phyloP scores from a whole-genome alignment of 768 basidiomycete species.

The Suillus occidentalis region DNA sequence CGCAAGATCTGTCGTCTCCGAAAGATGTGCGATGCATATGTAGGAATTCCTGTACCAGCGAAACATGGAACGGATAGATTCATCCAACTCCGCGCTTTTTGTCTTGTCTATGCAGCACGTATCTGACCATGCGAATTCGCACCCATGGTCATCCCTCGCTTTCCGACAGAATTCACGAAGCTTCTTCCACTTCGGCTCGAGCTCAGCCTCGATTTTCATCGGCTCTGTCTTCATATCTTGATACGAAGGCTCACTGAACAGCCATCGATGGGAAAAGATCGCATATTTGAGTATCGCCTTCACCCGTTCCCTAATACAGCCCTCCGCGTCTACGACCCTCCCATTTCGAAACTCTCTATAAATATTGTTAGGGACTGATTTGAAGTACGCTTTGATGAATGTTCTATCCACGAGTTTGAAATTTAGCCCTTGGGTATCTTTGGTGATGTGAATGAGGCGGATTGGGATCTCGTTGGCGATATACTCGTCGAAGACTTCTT shows the following conservation, averaged over 20 bases:
- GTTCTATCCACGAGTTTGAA: background rate
- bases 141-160: constrained; percentile 1
- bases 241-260: background rate
- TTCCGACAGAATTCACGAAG: constrained; percentile 9
- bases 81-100: constrained; percentile 20
- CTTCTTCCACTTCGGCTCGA: constrained; percentile 4
- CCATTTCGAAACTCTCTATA: background rate
- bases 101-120: constrained; percentile 20
- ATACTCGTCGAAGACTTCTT: constrained; percentile 8
- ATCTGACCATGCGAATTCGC: constrained; percentile 16
- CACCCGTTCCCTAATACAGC: background rate
- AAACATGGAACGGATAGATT: constrained; percentile 24
- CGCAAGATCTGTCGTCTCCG: constrained; percentile 4
- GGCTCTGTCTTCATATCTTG: constrained; percentile 5
- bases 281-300: constrained; percentile 9
- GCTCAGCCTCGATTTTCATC: background rate
- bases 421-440: background rate
- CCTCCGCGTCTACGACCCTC: background rate
- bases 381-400: constrained; percentile 1
- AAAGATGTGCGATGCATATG: constrained; percentile 17
- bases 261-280: constrained; percentile 12
- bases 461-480: constrained; percentile 8
- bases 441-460: constrained; percentile 4
- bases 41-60: constrained; percentile 19
- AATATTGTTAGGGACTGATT: background rate